These are phyloP conservation scores for Hyphodiscus sp. DNA, from an alignment of 2,329 filamentous ascomycete species.

Conservation along the genomic window DNA sequence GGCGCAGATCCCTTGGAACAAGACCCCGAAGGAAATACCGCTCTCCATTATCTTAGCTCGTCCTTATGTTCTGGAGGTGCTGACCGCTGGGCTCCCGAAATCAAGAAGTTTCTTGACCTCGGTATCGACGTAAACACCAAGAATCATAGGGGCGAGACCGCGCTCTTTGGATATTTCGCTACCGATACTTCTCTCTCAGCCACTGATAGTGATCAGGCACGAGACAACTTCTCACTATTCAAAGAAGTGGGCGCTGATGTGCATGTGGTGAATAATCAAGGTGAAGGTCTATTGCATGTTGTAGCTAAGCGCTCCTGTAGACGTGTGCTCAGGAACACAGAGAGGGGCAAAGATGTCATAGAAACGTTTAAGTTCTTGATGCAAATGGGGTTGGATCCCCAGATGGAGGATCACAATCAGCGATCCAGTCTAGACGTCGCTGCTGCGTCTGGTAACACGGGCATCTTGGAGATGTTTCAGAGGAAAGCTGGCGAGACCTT, in stretches of 20 bases:
- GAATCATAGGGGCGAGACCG: conserved; percentile 2
- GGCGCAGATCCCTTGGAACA: conserved; percentile 8
- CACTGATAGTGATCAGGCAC: too few relatives aligned
- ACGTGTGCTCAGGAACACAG: not conserved
- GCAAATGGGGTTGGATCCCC: not conserved
- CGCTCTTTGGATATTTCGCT: not conserved
- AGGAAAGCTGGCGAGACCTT: too few relatives aligned
- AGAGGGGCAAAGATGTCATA: not conserved
- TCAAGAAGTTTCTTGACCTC: conserved; percentile 1
- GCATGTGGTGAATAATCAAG: not conserved
- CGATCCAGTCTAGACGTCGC: not conserved
- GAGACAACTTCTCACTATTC: not conserved
- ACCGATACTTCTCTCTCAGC: not conserved
- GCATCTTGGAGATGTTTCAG: not conserved
- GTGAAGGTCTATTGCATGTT: not conserved
- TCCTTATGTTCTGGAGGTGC: not conserved
- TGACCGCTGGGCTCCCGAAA: not conserved
- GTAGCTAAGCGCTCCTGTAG: not conserved
- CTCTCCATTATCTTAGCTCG: conserved; percentile 9
- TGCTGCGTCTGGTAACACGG: not conserved
- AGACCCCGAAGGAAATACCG: conserved; percentile 10
- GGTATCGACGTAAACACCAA: conserved; percentile 4
- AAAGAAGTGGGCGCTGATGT: not conserved
- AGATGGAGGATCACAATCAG: not conserved
- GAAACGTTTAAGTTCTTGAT: not conserved